Conservation (phyloP, 257 asterid species). For the Solanum clarkiae region DNA sequence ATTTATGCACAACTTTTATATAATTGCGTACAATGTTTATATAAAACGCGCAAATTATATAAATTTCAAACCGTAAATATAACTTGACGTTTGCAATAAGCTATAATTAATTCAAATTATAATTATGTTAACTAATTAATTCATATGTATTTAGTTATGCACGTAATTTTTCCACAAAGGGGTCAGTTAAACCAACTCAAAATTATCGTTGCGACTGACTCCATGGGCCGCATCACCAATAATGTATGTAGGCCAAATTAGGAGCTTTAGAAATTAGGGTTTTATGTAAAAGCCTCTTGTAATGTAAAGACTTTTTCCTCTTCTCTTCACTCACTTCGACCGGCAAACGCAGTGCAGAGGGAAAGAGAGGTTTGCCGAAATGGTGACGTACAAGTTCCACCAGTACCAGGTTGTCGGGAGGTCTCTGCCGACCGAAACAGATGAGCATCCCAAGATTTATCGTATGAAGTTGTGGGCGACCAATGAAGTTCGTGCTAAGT, state of each 20-base stretch:
- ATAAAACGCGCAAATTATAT: too few relatives aligned
- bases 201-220: too few relatives aligned
- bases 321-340: neutral
- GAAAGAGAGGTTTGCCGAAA: constrained; percentile 5
- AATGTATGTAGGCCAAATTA: neutral
- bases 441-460: constrained; percentile 80
- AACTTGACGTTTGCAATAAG: fast-evolving
- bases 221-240: neutral
- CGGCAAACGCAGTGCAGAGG: neutral
- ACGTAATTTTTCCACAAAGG: too few relatives aligned
- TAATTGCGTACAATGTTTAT: too few relatives aligned
- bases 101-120: too few relatives aligned
- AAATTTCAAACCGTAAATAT: too few relatives aligned
- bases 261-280: neutral
- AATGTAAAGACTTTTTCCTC: neutral
- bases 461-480: constrained; percentile 65
- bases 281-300: neutral
- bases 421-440: constrained; percentile 72
- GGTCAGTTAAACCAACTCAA: neutral
- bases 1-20: too few relatives aligned
- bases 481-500: constrained; percentile 56
- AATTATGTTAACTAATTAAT: too few relatives aligned
- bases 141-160: too few relatives aligned
- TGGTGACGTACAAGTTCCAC: constrained; percentile 59
- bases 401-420: constrained; percentile 94